Evolutionary conservation across 192 early-diverging fungal species (phyloP), one percentile per base, ranked within the genome.

Genomic region (Physocladia obscura): DNA sequence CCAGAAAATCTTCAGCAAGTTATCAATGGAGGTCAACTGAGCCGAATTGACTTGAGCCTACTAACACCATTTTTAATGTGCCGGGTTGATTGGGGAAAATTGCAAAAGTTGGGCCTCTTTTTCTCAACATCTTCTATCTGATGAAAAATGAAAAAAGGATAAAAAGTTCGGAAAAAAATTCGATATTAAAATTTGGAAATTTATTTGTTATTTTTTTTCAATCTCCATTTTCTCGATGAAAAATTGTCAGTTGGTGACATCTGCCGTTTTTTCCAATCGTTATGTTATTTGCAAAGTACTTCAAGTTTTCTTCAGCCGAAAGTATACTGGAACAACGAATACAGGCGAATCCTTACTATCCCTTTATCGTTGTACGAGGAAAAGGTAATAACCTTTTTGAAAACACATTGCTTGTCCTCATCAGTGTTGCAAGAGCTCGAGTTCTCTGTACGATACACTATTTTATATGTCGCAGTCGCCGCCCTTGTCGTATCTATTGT

Each of bases 1-100:
- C 91, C 95, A 22, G 91, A 94, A 57, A 94, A 93, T 49, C 78
- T 99, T 26, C 89, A 89, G 69, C 90, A 92, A 17, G 84, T 98
- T 31, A 78, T 99, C 36, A 88, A 88, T 32, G 93, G 96, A 67
- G 93, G 93, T 2, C 74, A 81, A 37, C 81, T 98, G 29, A 87
- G 89, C 31, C 88, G 89, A 35, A 83, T 95, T 30, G 94, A 95
- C 40, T 77, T 87, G n/a, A 76, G 81, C 49, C 83, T 88, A 8
- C 73, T 98, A n/a, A 87, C 89, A 61, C 90, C 90, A n/a, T 96
- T 93, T 74, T 83, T 98, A 37, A 85, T 87, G 67, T 90, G 88
- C 82, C 86, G 96, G 37, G 88, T 88, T n/a, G 96, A 98, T 71
- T 94, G 80, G 80, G 36, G 49, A 15, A 79, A 76, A 56, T 22